These are phyloP conservation scores for Monosporascus sp. DNA, from an alignment of 2,329 filamentous ascomycete species.

Conservation along the genomic window DNA sequence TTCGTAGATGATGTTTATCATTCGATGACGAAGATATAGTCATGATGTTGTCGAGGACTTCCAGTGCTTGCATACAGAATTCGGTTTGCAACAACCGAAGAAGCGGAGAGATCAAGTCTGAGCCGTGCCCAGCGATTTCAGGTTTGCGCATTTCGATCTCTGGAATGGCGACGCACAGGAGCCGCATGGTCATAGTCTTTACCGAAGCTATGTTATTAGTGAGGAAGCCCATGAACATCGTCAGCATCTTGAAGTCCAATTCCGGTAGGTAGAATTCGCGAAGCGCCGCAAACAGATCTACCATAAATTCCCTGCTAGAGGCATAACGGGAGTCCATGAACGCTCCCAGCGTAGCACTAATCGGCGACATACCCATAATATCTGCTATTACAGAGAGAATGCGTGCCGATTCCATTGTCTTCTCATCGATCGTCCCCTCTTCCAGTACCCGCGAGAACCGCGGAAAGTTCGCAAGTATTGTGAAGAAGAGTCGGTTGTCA, in stretches of 20 bases:
- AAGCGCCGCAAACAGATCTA: conserved; percentile 67
- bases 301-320: conserved; percentile 69
- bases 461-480: conserved; percentile 86
- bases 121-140: conserved; percentile 84
- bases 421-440: conserved; percentile 48
- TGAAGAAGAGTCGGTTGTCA: conserved; percentile 75
- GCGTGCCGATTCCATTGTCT: conserved; percentile 58
- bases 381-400: conserved; percentile 69
- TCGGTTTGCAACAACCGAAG: conserved; percentile 86
- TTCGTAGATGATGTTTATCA: conserved; percentile 89
- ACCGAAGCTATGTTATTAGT: conserved; percentile 88
- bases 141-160: conserved; percentile 90
- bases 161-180: conserved; percentile 78
- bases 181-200: conserved; percentile 86
- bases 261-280: conserved; percentile 74
- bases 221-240: conserved; percentile 84
- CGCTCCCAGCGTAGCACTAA: conserved; percentile 64
- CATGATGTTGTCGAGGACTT: conserved; percentile 92
- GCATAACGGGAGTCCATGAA: conserved; percentile 65
- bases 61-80: conserved; percentile 85
- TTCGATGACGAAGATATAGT: conserved; percentile 87
- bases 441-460: conserved; percentile 79
- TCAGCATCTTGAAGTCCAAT: conserved; percentile 77
- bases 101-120: conserved; percentile 90
- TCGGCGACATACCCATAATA: conserved; percentile 59